Evolutionary conservation across 1,284 basidiomycete genomes (phyloP).

Genomic region (Papiliotrema fonsecae): DNA sequence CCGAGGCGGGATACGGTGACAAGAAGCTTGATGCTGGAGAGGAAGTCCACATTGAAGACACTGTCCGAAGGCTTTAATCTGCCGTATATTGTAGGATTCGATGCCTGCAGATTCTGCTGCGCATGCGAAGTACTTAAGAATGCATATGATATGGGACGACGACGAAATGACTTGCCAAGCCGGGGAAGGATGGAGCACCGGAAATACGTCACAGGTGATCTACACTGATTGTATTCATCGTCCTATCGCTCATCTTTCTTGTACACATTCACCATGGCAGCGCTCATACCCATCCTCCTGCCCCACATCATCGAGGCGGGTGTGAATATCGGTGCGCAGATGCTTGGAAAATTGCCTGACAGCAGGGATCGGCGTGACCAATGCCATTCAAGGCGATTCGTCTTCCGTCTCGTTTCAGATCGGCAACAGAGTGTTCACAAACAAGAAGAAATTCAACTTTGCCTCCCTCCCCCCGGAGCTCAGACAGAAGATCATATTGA

Average conservation of each 20-base stretch:
- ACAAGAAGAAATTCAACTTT: slow-evolving; percentile 22
- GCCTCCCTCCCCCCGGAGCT: slow-evolving; percentile 24
- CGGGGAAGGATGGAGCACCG: too few species aligned
- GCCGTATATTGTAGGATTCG: too few species aligned
- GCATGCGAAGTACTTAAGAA: too few species aligned
- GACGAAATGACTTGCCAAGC: too few species aligned
- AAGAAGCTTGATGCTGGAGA: neutral
- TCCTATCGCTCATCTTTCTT: too few species aligned
- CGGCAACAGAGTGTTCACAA: slow-evolving; percentile 28
- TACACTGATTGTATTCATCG: too few species aligned
- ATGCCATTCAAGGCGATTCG: slow-evolving; percentile 25
- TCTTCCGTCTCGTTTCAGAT: slow-evolving; percentile 29
- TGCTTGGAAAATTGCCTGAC: neutral
- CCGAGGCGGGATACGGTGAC: neutral
- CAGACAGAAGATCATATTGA: slow-evolving; percentile 22
- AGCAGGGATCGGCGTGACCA: slow-evolving; percentile 30
- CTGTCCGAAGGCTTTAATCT: too few species aligned
- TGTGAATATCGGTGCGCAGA: slow-evolving; percentile 24
- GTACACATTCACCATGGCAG: slow-evolving; percentile 19
- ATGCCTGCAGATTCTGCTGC: too few species aligned
- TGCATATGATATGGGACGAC: too few species aligned
- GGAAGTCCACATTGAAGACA: too few species aligned
- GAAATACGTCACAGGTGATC: too few species aligned
- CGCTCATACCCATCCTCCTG: slow-evolving; percentile 26
- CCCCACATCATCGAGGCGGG: slow-evolving; percentile 25